Evolutionary conservation across 2,329 filamentous ascomycete genomes (phyloP).

Genomic region (Aureobasidium zeae): DNA sequence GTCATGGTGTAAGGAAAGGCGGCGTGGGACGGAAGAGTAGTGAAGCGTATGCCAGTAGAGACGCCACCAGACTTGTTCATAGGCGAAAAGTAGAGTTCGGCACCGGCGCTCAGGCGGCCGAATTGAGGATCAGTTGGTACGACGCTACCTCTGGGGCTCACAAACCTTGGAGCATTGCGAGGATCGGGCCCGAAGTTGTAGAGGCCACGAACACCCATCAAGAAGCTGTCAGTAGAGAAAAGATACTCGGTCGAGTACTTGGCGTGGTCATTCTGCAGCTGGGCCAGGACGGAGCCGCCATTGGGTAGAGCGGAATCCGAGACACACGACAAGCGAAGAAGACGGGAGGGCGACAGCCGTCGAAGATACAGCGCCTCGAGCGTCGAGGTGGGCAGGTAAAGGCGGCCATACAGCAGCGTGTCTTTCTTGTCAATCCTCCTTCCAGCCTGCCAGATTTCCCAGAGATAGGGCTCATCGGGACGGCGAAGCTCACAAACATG

Average conservation of each 20-base stretch:
- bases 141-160: slow-evolving; percentile 12
- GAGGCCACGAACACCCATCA: slow-evolving; percentile 77
- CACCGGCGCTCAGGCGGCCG: slow-evolving; percentile 82
- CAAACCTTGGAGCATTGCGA: slow-evolving; percentile 26
- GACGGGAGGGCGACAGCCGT: slow-evolving; percentile 64
- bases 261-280: slow-evolving; percentile 73
- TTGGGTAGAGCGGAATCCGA: slow-evolving; percentile 62
- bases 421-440: slow-evolving; percentile 43
- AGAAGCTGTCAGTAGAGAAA: slow-evolving; percentile 82
- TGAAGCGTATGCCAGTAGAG: slow-evolving; percentile 80
- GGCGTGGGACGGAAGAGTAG: slow-evolving; percentile 68
- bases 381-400: slow-evolving; percentile 75
- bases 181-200: slow-evolving; percentile 88
- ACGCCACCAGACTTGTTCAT: slow-evolving; percentile 90
- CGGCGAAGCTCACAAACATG: slow-evolving; percentile 59
- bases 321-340: slow-evolving; percentile 71
- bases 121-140: slow-evolving; percentile 49
- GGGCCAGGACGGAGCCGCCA: slow-evolving; percentile 63
- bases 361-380: slow-evolving; percentile 79
- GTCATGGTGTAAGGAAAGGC: slow-evolving; percentile 92
- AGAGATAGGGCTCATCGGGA: slow-evolving; percentile 42
- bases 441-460: slow-evolving; percentile 47
- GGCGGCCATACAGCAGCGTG: slow-evolving; percentile 62
- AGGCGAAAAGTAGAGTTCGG: slow-evolving; percentile 89
- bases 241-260: slow-evolving; percentile 85